Conservation (phyloP, 1,284 basidiomycete species). For the Erythrobasidium hasegawianum region DNA sequence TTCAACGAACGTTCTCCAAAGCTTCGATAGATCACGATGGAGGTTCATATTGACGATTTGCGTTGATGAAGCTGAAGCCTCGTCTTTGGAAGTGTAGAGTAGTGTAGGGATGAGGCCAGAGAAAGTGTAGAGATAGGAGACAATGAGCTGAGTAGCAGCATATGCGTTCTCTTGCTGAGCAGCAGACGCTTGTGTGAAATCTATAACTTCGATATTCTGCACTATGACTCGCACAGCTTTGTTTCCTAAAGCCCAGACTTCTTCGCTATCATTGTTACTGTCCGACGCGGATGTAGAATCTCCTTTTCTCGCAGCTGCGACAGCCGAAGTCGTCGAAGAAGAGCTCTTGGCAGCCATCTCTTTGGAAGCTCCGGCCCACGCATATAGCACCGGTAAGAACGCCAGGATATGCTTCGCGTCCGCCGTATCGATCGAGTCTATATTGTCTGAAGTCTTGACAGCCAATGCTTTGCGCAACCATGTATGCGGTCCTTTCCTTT, state of each 20-base stretch:
- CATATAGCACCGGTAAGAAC: constrained; percentile 21
- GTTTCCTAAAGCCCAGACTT: constrained; percentile 27
- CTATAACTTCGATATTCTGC: constrained; percentile 25
- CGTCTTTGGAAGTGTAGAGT: background rate
- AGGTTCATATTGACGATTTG: background rate
- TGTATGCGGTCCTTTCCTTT: constrained; percentile 29
- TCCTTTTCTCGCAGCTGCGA: background rate
- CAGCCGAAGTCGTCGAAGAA: too few relatives aligned
- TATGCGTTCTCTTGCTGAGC: constrained; percentile 7
- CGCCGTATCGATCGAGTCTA: background rate
- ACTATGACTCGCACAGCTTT: constrained; percentile 29
- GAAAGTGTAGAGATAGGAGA: constrained; percentile 15
- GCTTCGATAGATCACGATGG: constrained; percentile 14
- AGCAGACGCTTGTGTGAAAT: background rate
- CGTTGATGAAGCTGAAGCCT: background rate
- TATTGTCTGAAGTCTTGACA: constrained; percentile 14
- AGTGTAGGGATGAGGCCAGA: constrained; percentile 6
- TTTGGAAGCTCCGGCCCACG: constrained; percentile 22
- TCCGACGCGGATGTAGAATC: background rate
- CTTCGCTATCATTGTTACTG: constrained; percentile 11
- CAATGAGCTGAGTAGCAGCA: constrained; percentile 11
- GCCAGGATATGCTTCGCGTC: constrained; percentile 12
- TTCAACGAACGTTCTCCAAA: constrained; percentile 15
- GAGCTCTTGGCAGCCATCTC: constrained; percentile 10
- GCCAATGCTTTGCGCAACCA: constrained; percentile 16